Evolutionary conservation across 305 asterid species (phyloP).

Genomic region (Petunia hybrid): DNA sequence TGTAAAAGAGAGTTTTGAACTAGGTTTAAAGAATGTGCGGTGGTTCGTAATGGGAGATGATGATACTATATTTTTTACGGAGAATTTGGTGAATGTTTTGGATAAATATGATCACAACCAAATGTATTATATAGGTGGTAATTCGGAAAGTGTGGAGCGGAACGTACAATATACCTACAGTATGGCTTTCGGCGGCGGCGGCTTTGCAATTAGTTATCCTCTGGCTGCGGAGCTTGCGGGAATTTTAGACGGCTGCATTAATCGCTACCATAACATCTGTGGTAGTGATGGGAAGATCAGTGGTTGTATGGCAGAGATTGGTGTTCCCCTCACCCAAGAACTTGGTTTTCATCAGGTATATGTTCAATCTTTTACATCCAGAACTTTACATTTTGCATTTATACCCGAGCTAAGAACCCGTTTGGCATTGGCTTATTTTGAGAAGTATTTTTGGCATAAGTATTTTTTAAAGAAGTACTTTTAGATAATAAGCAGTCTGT

Average conservation of each 20-base stretch:
- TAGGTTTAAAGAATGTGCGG: slow-evolving; percentile 37
- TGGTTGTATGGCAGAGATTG: slow-evolving; percentile 69
- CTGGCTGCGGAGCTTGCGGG: slow-evolving; percentile 54
- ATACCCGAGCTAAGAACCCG: too few species aligned
- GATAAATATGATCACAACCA: slow-evolving; percentile 54
- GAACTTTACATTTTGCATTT: too few species aligned
- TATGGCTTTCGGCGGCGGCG: slow-evolving; percentile 89
- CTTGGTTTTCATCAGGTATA: slow-evolving; percentile 88
- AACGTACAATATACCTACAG: slow-evolving; percentile 63
- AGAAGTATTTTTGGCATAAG: too few species aligned
- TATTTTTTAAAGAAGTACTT: too few species aligned
- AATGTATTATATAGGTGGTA: slow-evolving; percentile 74
- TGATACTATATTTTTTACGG: slow-evolving; percentile 60
- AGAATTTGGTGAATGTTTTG: slow-evolving; percentile 55
- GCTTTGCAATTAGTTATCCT: slow-evolving; percentile 54
- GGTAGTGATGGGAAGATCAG: slow-evolving; percentile 81
- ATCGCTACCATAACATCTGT: slow-evolving; percentile 65
- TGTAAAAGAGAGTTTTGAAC: background rate
- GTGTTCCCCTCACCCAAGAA: slow-evolving; percentile 71
- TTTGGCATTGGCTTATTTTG: too few species aligned
- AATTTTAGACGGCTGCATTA: slow-evolving; percentile 74
- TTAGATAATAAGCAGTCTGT: too few species aligned
- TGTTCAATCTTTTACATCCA: too few species aligned
- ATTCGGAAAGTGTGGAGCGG: slow-evolving; percentile 87
- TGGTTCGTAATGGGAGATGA: slow-evolving; percentile 80